A percentile compares a stretch with the other conserved stretches of the same genome.
These are phyloP conservation scores for Pichia sp. DNA, from an alignment of 1,139 yeast species.

Conservation along the genomic window DNA sequence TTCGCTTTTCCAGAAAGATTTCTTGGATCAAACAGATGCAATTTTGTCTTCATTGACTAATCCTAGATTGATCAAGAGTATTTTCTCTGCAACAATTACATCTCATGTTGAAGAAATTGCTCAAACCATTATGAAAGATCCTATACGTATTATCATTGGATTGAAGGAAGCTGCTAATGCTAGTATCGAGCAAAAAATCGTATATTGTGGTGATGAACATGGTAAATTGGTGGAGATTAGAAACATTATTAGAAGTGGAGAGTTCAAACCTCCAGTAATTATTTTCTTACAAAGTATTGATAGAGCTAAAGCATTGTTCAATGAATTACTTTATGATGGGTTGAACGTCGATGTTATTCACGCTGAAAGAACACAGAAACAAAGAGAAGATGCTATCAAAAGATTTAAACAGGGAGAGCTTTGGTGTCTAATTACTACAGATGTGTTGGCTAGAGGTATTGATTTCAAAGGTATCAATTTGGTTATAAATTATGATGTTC, in stretches of 20 bases:
- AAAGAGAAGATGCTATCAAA: constrained; percentile 79
- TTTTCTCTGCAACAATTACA: constrained; percentile 95
- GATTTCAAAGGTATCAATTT: constrained; percentile 94
- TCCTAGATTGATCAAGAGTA: constrained; percentile 52
- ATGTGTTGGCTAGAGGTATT: constrained; percentile 92
- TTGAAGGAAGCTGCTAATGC: constrained; percentile 89
- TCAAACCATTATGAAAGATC: constrained; percentile 72
- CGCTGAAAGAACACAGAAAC: constrained; percentile 86
- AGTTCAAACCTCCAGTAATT: constrained; percentile 86
- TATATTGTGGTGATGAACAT: constrained; percentile 88
- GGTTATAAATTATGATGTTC: constrained; percentile 95
- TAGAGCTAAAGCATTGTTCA: constrained; percentile 91
- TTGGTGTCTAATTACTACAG: constrained; percentile 96
- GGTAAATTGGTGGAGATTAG: constrained; percentile 90
- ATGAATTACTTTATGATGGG: constrained; percentile 84
- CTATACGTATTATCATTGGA: constrained; percentile 83
- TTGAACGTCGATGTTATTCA: constrained; percentile 93
- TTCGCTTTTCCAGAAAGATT: constrained; percentile 82
- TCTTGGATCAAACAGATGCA: constrained; percentile 85
- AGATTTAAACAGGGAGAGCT: constrained; percentile 82
- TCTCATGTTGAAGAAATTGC: constrained; percentile 90
- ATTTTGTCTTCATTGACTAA: constrained; percentile 63
- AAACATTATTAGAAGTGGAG: constrained; percentile 78
- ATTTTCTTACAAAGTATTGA: constrained; percentile 87
- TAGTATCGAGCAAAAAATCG: constrained; percentile 74